These are phyloP conservation scores for Hygrophoropsis aurantiaca DNA, from an alignment of 768 basidiomycete species.

Conservation along the genomic window DNA sequence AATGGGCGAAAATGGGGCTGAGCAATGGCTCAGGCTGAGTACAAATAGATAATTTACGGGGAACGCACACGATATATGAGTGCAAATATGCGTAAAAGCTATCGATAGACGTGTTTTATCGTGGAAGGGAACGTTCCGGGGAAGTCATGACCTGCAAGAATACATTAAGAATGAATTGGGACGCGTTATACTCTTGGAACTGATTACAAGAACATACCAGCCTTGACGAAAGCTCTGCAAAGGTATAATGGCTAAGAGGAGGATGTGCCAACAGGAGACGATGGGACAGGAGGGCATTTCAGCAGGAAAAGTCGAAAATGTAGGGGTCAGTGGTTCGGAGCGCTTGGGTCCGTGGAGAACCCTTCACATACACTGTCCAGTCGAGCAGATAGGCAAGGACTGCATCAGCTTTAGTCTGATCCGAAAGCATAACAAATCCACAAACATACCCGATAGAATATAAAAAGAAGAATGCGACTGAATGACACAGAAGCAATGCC, in stretches of 20 bases:
- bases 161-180: neutral
- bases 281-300: slow-evolving; percentile 42
- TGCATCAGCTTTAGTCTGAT: slow-evolving; percentile 7
- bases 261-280: slow-evolving; percentile 32
- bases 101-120: slow-evolving; percentile 91
- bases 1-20: slow-evolving; percentile 97
- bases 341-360: slow-evolving; percentile 69
- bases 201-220: slow-evolving; percentile 64
- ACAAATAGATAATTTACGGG: slow-evolving; percentile 84
- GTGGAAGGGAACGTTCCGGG: slow-evolving; percentile 87
- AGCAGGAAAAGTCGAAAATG: slow-evolving; percentile 56
- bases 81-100: slow-evolving; percentile 94
- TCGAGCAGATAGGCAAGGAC: neutral
- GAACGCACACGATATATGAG: slow-evolving; percentile 98
- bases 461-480: slow-evolving; percentile 79
- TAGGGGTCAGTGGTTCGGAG: slow-evolving; percentile 75
- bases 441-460: slow-evolving; percentile 70
- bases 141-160: slow-evolving; percentile 73
- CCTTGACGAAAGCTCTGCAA: slow-evolving; percentile 92
- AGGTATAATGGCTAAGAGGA: slow-evolving; percentile 74
- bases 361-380: slow-evolving; percentile 74
- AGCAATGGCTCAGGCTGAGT: slow-evolving; percentile 93
- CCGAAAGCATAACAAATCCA: neutral
- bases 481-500: neutral
- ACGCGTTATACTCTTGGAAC: neutral